Base-by-base conservation (phyloP, 805 yeast species). In the Metschnikowia matae region DNA sequence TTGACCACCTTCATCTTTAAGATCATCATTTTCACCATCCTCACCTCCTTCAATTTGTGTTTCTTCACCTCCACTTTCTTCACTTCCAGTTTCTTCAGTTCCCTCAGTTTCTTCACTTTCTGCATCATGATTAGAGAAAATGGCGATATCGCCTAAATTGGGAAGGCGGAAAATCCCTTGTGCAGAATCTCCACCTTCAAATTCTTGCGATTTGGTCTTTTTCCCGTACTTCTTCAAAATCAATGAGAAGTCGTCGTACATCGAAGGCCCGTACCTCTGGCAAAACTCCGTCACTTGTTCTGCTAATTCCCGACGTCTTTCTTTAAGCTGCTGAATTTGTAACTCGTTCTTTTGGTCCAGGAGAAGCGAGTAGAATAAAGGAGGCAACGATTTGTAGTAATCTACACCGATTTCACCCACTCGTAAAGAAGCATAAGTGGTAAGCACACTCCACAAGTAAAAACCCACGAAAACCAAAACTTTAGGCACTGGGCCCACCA, bases 351-450 rank as follows among this genome's bases (percentile, higher is more conserved):
- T 56, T 47, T 63, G 64, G 34, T 59, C 62, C 59, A 66, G 66
- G 7, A 70, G 38, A 31, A 70, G 52, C 23, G 74, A 63, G 46
- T 68, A 61, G 33, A 70, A 62, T 31, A 73, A 60, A 6, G 77
- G 77, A 43, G 58, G 60, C 49, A 73, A 62, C 4, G 75, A 68
- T 48, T 70, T 71, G 60, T 71, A 71, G 48, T 68, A 67, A 52
- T 72, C 77, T 38, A 71, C 65, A 2, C 77, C 77, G 43, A 66
- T 68, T 48, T 73, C 77, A 3, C 77, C 77, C 4, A 67, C 65
- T 44, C 76, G 54, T 35, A 73, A 63, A 4, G 75, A 69, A 0
- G 77, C 71, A 53, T 69, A 73, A 0, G 77, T 73, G 17, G 74
- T 71, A 31, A 70, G 59, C 2, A 71, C 67, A 26, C 71, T 67